Percentiles rank a stretch among this genome's conserved stretches.
These are phyloP conservation scores for Colletotrichum sp. DNA, from an alignment of 2,329 filamentous ascomycete genomes.

Conservation along the genomic window DNA sequence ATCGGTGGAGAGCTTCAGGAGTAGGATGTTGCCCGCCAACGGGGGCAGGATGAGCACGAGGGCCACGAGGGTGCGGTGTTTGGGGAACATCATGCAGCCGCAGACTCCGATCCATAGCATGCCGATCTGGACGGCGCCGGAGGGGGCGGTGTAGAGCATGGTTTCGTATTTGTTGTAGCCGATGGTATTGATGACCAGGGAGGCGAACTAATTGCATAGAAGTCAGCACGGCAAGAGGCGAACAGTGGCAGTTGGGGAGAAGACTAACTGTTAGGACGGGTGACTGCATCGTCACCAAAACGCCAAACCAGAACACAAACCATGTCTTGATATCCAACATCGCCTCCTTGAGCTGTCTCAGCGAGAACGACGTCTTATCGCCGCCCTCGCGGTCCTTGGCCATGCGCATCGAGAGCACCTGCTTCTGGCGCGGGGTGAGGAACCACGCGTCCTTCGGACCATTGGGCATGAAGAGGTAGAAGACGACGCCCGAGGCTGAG, in stretches of 20 bases:
- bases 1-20: constrained; percentile 43
- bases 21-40: constrained; percentile 47
- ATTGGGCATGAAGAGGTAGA: constrained; percentile 51
- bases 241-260: too few relatives aligned
- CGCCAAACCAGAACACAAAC: constrained; percentile 48
- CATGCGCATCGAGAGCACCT: constrained; percentile 41
- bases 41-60: constrained; percentile 45
- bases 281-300: constrained; percentile 50
- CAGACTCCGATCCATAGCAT: constrained; percentile 50
- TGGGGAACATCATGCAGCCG: constrained; percentile 41
- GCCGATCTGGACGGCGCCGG: constrained; percentile 48
- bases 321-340: constrained; percentile 48
- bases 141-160: constrained; percentile 51
- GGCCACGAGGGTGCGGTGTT: constrained; percentile 41
- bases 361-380: constrained; percentile 46
- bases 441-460: constrained; percentile 55
- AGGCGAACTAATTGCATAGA: constrained; percentile 41
- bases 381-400: constrained; percentile 35
- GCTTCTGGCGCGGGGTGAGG: constrained; percentile 44
- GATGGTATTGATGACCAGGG: constrained; percentile 52
- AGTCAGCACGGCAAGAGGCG: too few relatives aligned
- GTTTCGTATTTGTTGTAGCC: constrained; percentile 49
- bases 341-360: constrained; percentile 47
- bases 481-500: constrained; percentile 43
- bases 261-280: constrained; percentile 43